These are phyloP conservation scores for Pisolithus orientalis DNA, from an alignment of 768 basidiomycete species.

Conservation along the genomic window DNA sequence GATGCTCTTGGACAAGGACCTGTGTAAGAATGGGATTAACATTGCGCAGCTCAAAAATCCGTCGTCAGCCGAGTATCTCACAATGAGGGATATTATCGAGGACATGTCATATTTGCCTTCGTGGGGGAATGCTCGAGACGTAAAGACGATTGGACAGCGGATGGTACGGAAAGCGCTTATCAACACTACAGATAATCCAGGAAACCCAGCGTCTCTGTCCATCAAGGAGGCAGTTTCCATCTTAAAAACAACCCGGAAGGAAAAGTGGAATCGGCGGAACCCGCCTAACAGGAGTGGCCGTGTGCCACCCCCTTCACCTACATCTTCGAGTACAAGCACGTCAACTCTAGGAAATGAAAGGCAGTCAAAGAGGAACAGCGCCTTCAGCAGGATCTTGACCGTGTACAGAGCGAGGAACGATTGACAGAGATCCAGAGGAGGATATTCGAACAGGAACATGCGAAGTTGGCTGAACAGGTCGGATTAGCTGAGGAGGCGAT, in stretches of 20 bases:
- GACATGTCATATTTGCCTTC: conserved; percentile 40
- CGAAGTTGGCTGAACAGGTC: too few species aligned
- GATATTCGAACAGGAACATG: conserved; percentile 9
- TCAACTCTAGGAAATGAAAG: conserved; percentile 9
- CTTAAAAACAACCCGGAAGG: conserved; percentile 16
- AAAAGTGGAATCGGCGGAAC: conserved; percentile 18
- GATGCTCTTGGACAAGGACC: conserved; percentile 39
- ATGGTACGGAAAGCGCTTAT: conserved; percentile 39
- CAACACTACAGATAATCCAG: conserved; percentile 10
- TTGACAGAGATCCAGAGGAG: conserved; percentile 6
- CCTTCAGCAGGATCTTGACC: conserved; percentile 13
- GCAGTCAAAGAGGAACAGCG: conserved; percentile 14
- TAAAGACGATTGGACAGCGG: conserved; percentile 45
- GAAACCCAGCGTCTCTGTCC: conserved; percentile 18
- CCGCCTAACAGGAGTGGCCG: conserved; percentile 16
- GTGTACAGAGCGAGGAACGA: conserved; percentile 10
- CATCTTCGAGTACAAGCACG: conserved; percentile 11
- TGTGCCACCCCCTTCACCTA: conserved; percentile 17
- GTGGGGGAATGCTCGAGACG: conserved; percentile 70
- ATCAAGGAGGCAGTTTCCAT: conserved; percentile 25
- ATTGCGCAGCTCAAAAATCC: conserved; percentile 32
- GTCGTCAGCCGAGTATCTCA: conserved; percentile 21
- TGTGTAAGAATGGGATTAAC: conserved; percentile 38
- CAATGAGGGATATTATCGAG: conserved; percentile 34
- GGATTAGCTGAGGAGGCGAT: too few species aligned